phyloP scores from a whole-genome alignment of 805 yeast species.

The Cyberlindnera maclurae region DNA sequence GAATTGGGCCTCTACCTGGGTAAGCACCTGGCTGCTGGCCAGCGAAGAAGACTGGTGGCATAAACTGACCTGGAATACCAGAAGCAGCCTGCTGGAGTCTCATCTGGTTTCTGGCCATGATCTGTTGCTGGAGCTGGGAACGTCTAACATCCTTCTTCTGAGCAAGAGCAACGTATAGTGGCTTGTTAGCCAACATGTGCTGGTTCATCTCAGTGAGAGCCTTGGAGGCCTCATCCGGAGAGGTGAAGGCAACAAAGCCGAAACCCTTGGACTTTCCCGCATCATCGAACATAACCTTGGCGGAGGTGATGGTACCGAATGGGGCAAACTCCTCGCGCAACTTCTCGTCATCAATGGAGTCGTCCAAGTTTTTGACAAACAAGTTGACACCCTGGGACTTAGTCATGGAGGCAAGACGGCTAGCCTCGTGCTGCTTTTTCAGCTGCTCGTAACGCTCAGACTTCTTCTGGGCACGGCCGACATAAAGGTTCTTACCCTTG shows the following conservation, averaged over 20 bases:
- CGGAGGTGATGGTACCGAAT: slow-evolving; percentile 92
- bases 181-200: slow-evolving; percentile 90
- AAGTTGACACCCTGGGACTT: slow-evolving; percentile 97
- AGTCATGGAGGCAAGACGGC: slow-evolving; percentile 82
- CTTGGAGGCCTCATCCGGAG: slow-evolving; percentile 98
- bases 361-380: slow-evolving; percentile 95
- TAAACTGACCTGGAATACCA: slow-evolving; percentile 82
- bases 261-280: slow-evolving; percentile 94
- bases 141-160: slow-evolving; percentile 98
- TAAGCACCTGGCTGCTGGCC: slow-evolving; percentile 65
- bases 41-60: slow-evolving; percentile 68
- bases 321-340: slow-evolving; percentile 88
- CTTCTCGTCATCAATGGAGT: slow-evolving; percentile 82
- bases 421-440: slow-evolving; percentile 88
- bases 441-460: slow-evolving; percentile 95
- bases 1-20: slow-evolving; percentile 81
- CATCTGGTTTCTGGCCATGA: slow-evolving; percentile 96
- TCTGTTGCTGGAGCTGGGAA: slow-evolving; percentile 94
- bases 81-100: slow-evolving; percentile 96
- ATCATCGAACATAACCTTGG: slow-evolving; percentile 93
- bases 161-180: slow-evolving; percentile 96
- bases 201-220: slow-evolving; percentile 98
- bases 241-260: slow-evolving; percentile 95
- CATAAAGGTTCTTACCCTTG: slow-evolving; percentile 81
- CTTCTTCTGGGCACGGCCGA: slow-evolving; percentile 99